Evolutionary conservation across 164 flowering plant species (phyloP).

Genomic region (Vitis rotundifolia): DNA sequence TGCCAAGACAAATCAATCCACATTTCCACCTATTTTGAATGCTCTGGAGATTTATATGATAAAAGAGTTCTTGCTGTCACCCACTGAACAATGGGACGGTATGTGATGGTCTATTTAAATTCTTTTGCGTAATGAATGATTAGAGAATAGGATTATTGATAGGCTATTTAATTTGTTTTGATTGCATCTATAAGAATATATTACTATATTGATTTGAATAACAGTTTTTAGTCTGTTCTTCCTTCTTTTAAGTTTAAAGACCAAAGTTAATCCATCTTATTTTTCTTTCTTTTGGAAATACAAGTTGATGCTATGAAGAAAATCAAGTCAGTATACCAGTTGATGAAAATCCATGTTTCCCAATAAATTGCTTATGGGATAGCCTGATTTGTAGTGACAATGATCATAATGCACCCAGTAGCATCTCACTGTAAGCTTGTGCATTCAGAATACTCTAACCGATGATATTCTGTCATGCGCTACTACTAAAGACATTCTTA

Average conservation of each 20-base stretch:
- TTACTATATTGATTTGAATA: too few species aligned
- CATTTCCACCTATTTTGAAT: constrained; percentile 36
- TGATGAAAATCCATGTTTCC: constrained; percentile 55
- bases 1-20: constrained; percentile 18
- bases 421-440: constrained; percentile 41
- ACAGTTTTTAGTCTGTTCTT: too few species aligned
- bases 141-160: too few species aligned
- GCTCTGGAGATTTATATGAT: constrained; percentile 30
- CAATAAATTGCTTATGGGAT: constrained; percentile 37
- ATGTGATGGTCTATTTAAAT: background rate
- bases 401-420: constrained; percentile 17
- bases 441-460: constrained; percentile 38
- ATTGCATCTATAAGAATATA: too few species aligned
- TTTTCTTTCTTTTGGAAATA: background rate
- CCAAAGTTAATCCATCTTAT: too few species aligned
- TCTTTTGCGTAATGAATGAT: too few species aligned
- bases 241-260: too few species aligned
- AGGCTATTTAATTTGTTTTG: too few species aligned
- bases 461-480: constrained; percentile 49
- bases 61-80: constrained; percentile 5
- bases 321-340: constrained; percentile 32
- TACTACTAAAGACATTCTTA: constrained; percentile 62
- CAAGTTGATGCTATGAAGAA: constrained; percentile 38
- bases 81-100: constrained; percentile 28
- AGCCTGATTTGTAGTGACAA: constrained; percentile 43